Base-by-base conservation (phyloP, 148 eudicot species). In the Spergularia bocconei region DNA sequence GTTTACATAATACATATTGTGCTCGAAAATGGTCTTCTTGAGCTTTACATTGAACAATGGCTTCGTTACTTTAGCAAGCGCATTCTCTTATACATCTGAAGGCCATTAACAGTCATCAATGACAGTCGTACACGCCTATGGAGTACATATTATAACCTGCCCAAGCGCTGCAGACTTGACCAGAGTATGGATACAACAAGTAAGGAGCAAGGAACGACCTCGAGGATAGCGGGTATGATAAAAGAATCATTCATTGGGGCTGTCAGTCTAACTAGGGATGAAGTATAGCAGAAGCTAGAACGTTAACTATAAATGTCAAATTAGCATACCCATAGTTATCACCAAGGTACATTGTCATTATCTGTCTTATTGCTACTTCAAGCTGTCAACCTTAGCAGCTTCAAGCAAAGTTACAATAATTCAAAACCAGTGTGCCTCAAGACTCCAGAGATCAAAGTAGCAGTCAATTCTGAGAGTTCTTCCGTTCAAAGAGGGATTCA, bases 401-500 rank as follows among this genome's bases (percentile, higher is more conserved):
- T 44, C 12, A 57, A 68, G 67, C 68, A 69, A 69, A 25, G 17
- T 38, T 52, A 51, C 16, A 58, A 39, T 75, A 56, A 33, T 14
- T 14, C 33, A 13, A 57, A 12, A 23, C 20, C 51, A 53, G 25
- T n/a, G 13, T n/a, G 55, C 61, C 59, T 55, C 56, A 69, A 74
- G 65, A 51, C 59, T 55, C 56, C 61, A 74, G 65, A 51, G 56
- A 63, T 67, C 56, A 54, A 62, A 79, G 25, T 23, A 23, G 19
- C 29, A 53, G 17, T 53, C 23, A 60, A 77, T 81, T 75, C 70
- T 75, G 79, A 79, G 77, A 71, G 14, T 69, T 75, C 16, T 79
- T 75, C 75, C 84, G 84, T 70, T 89, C 88, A 76, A 94, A 94
- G 82, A 88, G 63, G 48, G 97, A 89, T 77, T 94, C 98, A 38